Base-by-base conservation (phyloP, 2,329 filamentous ascomycete genomes). In the Penicillium sp. region DNA sequence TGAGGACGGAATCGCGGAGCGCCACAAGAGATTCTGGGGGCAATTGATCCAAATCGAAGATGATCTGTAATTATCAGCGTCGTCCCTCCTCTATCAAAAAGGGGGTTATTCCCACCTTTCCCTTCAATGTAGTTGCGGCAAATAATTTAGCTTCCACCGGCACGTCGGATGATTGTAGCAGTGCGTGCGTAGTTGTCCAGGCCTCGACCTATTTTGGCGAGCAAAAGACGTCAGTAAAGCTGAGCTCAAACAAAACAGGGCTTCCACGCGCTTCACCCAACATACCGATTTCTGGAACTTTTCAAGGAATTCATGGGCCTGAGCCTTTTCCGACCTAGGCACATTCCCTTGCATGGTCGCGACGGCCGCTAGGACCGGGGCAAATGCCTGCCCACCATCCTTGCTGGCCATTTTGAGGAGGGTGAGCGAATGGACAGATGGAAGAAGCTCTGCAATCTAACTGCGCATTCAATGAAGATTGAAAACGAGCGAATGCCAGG, bases 271-370 rank as follows among this genome's bases (percentile, higher is more conserved):
- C 4, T 35, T 64, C 59, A 61, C 59, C 55, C 59, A 59, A 52
- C 89, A 68, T 78, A 96, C 94, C 77, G 95, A 98, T 86, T 99
- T 99, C 85, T 99, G 95, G 79, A 98, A 99, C 69, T 87, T 88
- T 79, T 96, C 91, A 61, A 99, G 84, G 75, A 89, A 99, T 75
- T 94, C 88, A 74, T 97, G 93, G 61, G 92, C 93, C 77, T 92
- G 90, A 75, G 90, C 89, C 82, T 98, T 98, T 73, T 90, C 87
- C 66, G 89, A 85, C 72, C 90, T 86, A 73, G 94, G 88, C 67
- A 88, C 90, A 78, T 89, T 90, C 75, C 92, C 84, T 73, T 87
- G 89, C 93, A 99, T 96, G 64, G 93, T 95, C 74, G 88, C 86
- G 79, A 98, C 88, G 64, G 94, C 95, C 68, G 90, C 88, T 70